Evolutionary conservation across 495 filamentous ascomycete species (phyloP), one percentile per base, ranked within the genome.

Genomic region (Filosporella fistucella): DNA sequence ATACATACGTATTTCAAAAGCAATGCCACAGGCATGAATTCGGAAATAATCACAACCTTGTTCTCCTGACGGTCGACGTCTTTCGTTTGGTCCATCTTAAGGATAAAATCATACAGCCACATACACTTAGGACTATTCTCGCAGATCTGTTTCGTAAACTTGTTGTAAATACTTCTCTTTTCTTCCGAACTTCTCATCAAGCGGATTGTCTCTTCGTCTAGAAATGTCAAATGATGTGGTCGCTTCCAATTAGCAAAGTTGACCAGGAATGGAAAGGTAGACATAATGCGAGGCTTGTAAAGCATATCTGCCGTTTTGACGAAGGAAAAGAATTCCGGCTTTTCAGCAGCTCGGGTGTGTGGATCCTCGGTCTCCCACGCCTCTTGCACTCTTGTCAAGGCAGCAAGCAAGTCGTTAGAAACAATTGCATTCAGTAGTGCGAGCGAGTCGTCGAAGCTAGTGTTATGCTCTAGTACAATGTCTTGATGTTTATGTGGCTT

Each of bases 401-500:
- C 39, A 3, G 18, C 32, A 9, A 2, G 9, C 12, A 17, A 13
- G 16, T 47, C 35, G 4, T 17, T 20, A 20, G 21, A 14, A 8
- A 45, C 22, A 2, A 40, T 36, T 4, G 18, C 11, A 1, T 14
- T 4, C 9, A 46, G n/a, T 7, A 32, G 11, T 2, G 0, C n/a
- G 13, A 52, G 4, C 10, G 34, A 11, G 2, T n/a, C 1, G 18
- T 28, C 16, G 33, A n/a, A 45, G 1, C 28, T 28, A 6, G n/a
- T 10, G 13, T 24, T 43, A 14, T 39, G 35, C 22, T 39, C 20
- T 2, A 52, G 43, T 6, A 41, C 10, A 10, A 52, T 22, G 18
- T 52, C 49, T 12, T 23, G 22, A 24, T 52, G 49, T 24, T 24
- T 30, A 28, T 52, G 49, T 13, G 36, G 34, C 20, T 47, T 45